Evolutionary conservation across 768 basidiomycete species (phyloP).

Genomic region (Neoboletus magnificus): DNA sequence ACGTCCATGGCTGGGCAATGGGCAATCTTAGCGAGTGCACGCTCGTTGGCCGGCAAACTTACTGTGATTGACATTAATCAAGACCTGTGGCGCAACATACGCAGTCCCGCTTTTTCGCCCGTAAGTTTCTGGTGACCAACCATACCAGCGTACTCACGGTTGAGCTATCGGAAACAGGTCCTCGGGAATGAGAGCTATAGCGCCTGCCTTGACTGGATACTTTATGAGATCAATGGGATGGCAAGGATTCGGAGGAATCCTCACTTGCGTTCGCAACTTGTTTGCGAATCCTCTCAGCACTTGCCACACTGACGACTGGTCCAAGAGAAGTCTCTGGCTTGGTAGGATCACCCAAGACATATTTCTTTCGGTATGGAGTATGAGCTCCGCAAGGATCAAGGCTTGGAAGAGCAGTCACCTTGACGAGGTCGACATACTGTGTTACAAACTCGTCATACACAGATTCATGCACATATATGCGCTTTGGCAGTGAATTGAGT

Average conservation of each 20-base stretch:
- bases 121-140: not conserved
- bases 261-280: slow-evolving; percentile 83
- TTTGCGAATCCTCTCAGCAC: slow-evolving; percentile 79
- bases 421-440: slow-evolving; percentile 67
- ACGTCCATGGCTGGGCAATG: slow-evolving; percentile 72
- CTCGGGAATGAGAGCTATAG: slow-evolving; percentile 69
- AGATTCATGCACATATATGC: slow-evolving; percentile 90
- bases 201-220: slow-evolving; percentile 66
- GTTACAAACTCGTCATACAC: slow-evolving; percentile 78
- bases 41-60: slow-evolving; percentile 30
- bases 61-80: slow-evolving; percentile 89
- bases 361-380: slow-evolving; percentile 44
- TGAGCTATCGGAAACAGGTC: slow-evolving; percentile 64
- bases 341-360: slow-evolving; percentile 86
- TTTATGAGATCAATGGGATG: not conserved
- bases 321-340: slow-evolving; percentile 74
- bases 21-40: slow-evolving; percentile 2
- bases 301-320: slow-evolving; percentile 87
- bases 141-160: slow-evolving; percentile 43
- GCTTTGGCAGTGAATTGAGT: slow-evolving; percentile 36
- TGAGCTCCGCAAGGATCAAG: not conserved
- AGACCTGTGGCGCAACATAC: slow-evolving; percentile 87
- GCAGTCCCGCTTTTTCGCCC: slow-evolving; percentile 59
- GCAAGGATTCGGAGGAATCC: slow-evolving; percentile 12
- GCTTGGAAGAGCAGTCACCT: slow-evolving; percentile 39